Percentiles rank a stretch among this genome's conserved stretches.
These are phyloP conservation scores for Mycosphaerella arachidis DNA, from an alignment of 2,329 filamentous ascomycete species.

Conservation along the genomic window DNA sequence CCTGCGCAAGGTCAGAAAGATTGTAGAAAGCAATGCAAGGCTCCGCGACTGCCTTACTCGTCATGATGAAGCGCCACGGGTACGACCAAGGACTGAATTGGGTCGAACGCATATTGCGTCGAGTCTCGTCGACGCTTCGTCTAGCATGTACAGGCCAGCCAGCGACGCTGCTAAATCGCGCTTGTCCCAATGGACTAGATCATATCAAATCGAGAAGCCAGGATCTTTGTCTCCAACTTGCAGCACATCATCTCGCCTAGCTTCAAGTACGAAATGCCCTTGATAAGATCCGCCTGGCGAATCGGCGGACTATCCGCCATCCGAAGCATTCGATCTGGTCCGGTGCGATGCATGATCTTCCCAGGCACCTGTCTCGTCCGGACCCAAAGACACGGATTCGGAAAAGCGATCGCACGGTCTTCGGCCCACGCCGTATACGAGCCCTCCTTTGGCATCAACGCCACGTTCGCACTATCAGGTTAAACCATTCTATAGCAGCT, in stretches of 20 bases:
- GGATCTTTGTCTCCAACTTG: neutral
- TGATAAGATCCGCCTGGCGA: constrained; percentile 5
- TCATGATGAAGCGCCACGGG: neutral
- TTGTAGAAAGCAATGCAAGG: constrained; percentile 3
- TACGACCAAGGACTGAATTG: neutral
- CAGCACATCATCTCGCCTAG: constrained; percentile 12
- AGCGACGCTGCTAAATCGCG: neutral
- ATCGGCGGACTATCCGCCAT: constrained; percentile 18
- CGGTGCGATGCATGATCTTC: constrained; percentile 1
- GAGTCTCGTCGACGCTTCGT: neutral
- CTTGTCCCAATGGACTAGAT: neutral
- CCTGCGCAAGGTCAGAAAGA: constrained; percentile 6
- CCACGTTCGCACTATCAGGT: neutral
- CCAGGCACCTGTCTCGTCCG: constrained; percentile 13
- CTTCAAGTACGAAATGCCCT: constrained; percentile 4
- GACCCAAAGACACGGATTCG: constrained; percentile 12
- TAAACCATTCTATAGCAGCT: neutral
- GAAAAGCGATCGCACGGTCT: neutral
- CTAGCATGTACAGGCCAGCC: neutral
- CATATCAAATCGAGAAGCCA: constrained; percentile 4
- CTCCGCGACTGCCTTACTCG: neutral
- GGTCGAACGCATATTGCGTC: neutral
- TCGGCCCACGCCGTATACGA: neutral
- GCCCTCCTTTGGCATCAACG: neutral
- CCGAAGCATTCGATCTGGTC: neutral